Base-by-base conservation (phyloP, 2,329 filamentous ascomycete genomes). In the Exophiala viscosa region DNA sequence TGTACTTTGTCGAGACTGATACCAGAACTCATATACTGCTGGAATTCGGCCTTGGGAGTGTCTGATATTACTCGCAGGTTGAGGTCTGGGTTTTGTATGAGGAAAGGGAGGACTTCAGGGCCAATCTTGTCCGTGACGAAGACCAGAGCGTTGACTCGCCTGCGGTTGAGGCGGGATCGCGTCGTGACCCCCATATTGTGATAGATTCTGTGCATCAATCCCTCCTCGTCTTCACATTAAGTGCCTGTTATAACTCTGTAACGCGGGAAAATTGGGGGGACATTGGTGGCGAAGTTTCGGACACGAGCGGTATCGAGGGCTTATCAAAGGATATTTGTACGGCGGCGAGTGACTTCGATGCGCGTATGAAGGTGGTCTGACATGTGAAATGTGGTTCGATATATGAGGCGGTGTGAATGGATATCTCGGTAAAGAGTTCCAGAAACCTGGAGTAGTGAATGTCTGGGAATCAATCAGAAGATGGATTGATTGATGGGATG, bases 11-110 rank as follows among this genome's bases (percentile, higher is more conserved):
- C 50, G 18, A 62, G 49, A 15, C 40, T 53, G 31, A 59, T 47
- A 4, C 39, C 31, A 10, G 58, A 41, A 17, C 50, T 53, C 48
- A 61, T 54, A 28, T 60, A 55, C 13, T 50, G 28, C 20, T 60
- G 52, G 41, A 60, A 62, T 23, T 62, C 59, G 17, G 44, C 28
- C 23, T 56, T 61, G 32, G 60, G 45, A 31, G 42, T 42, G 38
- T 62, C 59, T 5, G 55, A 52, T 13, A 62, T 52, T 5, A 62
- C 60, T 28, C 59, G 58, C 5, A 62, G 41, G 38, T 62, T 62
- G 7, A 62, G 44, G 43, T 62, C 55, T 5, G 59, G 50, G 33
- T 58, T 58, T 14, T 61, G 59, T 10, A 61, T 34, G 41, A 62
- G 57, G 42, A 55, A 60, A 11, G 60, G 60, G 4, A 62, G 54